Base-by-base conservation (phyloP, 108 stramenopile genomes). In the Nitzschia sp. region DNA sequence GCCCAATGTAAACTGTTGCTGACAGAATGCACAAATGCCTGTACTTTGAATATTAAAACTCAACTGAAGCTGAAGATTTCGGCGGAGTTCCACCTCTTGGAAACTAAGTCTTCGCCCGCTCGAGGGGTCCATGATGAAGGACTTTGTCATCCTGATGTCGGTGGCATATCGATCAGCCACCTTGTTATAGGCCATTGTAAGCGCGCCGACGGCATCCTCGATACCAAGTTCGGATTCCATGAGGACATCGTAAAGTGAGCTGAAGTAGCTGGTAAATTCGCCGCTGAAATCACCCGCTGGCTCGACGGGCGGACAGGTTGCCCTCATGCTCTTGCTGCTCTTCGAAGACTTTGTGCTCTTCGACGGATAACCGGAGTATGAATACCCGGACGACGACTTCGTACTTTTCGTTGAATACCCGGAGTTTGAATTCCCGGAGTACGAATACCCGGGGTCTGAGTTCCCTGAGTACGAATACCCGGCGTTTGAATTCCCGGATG, bases 221-320 rank as follows among this genome's bases (percentile, higher is more conserved):
- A 57, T 13, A 13, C 27, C 56, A 30, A 29, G 5, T 5, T 57
- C 27, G 4, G 56, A 57, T 2, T 57, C 56, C 56, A 30, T 32
- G 28, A 57, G 4, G n/a, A 32, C 15, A 25, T 5, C 30, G 29
- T 57, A 57, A 8, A 30, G 9, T 9, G 56, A 25, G 2, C 9
- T 5, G 31, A 57, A 57, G n/a, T 57, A 57, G 31, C 56, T 57
- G 5, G 56, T 57, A 29, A 31, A 57, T 32, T 11, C 5, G 5
- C 56, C 56, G 5, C 13, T 28, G n/a, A 31, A 57, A 15, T 24
- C 26, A 4, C 56, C 56, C 6, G 13, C 38, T 42, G 38, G 38
- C 9, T 42, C 38, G 13, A 42, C 38, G 9, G 38, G 38, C 6
- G 38, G 38, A 13, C 38, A 42, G 38, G 38, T 42, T 42, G 38